Conservation (phyloP, 2,329 filamentous ascomycete genomes). For the Clonostachys sp. region DNA sequence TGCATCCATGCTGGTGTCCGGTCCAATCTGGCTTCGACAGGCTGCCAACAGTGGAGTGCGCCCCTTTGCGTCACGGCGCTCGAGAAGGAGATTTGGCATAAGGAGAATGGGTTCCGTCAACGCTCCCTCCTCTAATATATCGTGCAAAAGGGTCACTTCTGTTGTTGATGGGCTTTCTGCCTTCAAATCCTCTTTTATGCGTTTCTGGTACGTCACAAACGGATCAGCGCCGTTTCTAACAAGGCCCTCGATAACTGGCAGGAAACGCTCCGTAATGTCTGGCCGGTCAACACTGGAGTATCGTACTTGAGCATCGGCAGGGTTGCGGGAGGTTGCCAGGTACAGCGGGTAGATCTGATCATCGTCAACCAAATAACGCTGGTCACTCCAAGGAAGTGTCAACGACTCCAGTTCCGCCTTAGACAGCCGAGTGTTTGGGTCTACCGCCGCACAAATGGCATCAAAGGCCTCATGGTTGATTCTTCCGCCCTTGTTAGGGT, state of each 20-base stretch:
- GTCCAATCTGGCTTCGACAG: neutral
- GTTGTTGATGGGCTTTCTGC: neutral
- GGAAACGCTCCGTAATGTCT: no score
- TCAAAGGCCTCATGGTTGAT: neutral
- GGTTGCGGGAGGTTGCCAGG: neutral
- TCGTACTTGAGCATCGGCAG: neutral
- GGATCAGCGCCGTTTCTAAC: neutral
- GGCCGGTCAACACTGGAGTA: neutral
- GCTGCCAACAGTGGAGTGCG: neutral
- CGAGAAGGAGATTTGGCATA: neutral
- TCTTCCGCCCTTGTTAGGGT: neutral
- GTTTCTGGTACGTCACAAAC: neutral
- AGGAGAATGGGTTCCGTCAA: neutral
- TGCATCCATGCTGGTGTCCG: neutral
- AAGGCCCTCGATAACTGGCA: neutral
- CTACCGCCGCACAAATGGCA: neutral
- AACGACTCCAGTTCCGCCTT: neutral
- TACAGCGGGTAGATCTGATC: neutral
- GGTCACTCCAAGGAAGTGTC: neutral
- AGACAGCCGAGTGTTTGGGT: neutral
- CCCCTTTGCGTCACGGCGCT: neutral
- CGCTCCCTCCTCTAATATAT: neutral
- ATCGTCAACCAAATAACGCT: neutral
- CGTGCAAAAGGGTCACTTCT: neutral
- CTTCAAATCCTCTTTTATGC: neutral